A percentile compares a stretch with the other conserved stretches of the same genome.
These are phyloP conservation scores for Argentina anserina DNA, from an alignment of 306 rosid species.

Conservation along the genomic window DNA sequence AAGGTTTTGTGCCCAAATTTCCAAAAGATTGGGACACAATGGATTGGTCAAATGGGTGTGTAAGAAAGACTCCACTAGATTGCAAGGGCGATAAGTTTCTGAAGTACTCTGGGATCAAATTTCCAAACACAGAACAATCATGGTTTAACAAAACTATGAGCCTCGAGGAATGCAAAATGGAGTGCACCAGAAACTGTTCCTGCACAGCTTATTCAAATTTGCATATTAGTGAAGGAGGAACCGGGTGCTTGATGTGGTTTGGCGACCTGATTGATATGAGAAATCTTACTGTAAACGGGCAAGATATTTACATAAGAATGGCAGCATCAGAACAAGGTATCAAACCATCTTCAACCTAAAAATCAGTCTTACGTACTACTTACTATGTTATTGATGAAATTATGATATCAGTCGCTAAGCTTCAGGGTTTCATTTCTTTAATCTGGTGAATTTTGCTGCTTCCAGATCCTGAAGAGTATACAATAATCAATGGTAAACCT, in stretches of 20 bases:
- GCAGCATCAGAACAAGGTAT: constrained; percentile 39
- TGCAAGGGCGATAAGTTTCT: background rate
- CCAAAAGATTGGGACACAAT: background rate
- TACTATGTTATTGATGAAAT: background rate
- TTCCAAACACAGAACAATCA: constrained; percentile 2
- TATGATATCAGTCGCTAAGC: background rate
- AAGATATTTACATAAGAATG: constrained; percentile 33
- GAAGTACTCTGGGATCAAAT: background rate
- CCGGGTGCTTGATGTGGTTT: constrained; percentile 51
- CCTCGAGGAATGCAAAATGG: background rate
- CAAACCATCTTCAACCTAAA: background rate
- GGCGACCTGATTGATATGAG: constrained; percentile 26
- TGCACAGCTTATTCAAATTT: constrained; percentile 4
- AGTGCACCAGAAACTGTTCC: background rate
- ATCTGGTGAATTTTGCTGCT: background rate
- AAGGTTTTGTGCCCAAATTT: constrained; percentile 9
- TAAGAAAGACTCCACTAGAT: background rate
- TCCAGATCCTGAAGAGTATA: background rate
- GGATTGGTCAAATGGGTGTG: constrained; percentile 9
- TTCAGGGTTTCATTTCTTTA: background rate
- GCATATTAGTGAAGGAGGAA: constrained; percentile 22
- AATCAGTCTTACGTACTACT: background rate
- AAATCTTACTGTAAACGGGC: constrained; percentile 26
- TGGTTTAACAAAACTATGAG: background rate
- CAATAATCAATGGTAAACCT: background rate